Percentiles rank a stretch among this genome's conserved stretches.
These are phyloP conservation scores for Brassica juncea DNA, from an alignment of 345 rosid genomes.

Conservation along the genomic window DNA sequence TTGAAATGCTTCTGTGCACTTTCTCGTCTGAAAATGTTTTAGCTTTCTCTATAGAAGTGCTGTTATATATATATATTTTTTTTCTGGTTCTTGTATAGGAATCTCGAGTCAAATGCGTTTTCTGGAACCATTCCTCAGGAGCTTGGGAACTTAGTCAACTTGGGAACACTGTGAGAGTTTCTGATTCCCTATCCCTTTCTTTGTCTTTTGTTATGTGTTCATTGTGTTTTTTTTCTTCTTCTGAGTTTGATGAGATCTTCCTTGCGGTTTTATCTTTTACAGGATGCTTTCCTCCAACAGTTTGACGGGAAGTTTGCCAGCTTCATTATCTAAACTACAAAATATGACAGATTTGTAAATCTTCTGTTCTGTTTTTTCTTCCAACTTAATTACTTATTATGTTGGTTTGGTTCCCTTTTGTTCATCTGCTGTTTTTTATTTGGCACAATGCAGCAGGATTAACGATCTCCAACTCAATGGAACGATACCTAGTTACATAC, in stretches of 20 bases:
- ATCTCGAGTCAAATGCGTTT: conserved; percentile 57
- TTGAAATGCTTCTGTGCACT: conserved; percentile 2
- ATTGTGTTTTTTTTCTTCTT: neutral
- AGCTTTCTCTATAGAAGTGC: conserved; percentile 9
- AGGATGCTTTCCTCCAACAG: conserved; percentile 64
- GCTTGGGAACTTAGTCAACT: conserved; percentile 51
- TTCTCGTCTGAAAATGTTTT: neutral
- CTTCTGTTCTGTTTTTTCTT: conserved; percentile 9
- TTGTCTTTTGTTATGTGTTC: conserved; percentile 6
- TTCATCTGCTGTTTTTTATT: conserved; percentile 36
- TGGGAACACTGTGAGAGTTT: conserved; percentile 47
- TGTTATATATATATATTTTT: neutral
- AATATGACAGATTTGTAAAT: conserved; percentile 58
- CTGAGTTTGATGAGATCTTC: neutral
- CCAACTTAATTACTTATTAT: neutral
- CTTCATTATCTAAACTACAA: conserved; percentile 39
- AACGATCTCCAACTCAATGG: conserved; percentile 66
- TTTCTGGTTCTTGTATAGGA: conserved; percentile 38
- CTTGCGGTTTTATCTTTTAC: conserved; percentile 24
- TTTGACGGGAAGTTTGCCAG: conserved; percentile 55
- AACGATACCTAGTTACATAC: conserved; percentile 50
- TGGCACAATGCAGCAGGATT: conserved; percentile 52
- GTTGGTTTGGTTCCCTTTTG: neutral
- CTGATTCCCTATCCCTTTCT: conserved; percentile 12
- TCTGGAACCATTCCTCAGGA: conserved; percentile 58